phyloP scores from a whole-genome alignment of 169 alveolate species.

The Plasmodium vivax region DNA sequence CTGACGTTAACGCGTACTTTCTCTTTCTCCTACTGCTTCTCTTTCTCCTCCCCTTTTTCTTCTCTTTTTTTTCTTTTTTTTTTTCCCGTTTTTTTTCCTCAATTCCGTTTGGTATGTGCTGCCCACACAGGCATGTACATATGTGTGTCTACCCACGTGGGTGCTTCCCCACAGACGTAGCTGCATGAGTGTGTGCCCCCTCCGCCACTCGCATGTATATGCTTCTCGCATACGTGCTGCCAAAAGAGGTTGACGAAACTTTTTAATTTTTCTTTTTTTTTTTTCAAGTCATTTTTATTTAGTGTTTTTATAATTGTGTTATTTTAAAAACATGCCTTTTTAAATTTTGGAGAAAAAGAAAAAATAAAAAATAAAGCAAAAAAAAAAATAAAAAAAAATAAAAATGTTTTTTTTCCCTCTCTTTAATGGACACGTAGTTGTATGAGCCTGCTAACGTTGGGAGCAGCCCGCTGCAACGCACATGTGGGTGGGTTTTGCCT shows the following conservation, averaged over 20 bases:
- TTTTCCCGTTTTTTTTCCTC: too few relatives aligned
- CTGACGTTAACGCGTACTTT: neutral
- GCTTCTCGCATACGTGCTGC: neutral
- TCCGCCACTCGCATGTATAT: neutral
- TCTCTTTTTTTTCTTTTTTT: neutral
- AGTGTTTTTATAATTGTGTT: neutral
- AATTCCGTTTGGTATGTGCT: neutral
- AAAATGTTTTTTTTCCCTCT: neutral
- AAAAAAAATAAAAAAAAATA: slow-evolving; percentile 14
- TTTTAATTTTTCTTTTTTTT: neutral
- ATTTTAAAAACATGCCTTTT: slow-evolving; percentile 40
- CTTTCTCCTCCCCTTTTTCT: neutral
- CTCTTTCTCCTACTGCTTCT: neutral
- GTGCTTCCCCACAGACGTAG: neutral
- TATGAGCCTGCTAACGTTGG: neutral
- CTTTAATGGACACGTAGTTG: neutral
- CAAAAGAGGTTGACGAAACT: neutral
- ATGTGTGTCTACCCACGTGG: neutral
- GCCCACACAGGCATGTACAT: neutral
- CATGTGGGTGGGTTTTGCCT: neutral
- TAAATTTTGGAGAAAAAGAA: slow-evolving; percentile 7
- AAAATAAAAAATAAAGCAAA: too few relatives aligned
- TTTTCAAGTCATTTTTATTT: neutral
- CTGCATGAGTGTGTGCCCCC: neutral
- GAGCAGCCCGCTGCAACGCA: neutral